These are phyloP conservation scores for Hyphodiscus sp. DNA, from an alignment of 2,329 filamentous ascomycete genomes.

Conservation along the genomic window DNA sequence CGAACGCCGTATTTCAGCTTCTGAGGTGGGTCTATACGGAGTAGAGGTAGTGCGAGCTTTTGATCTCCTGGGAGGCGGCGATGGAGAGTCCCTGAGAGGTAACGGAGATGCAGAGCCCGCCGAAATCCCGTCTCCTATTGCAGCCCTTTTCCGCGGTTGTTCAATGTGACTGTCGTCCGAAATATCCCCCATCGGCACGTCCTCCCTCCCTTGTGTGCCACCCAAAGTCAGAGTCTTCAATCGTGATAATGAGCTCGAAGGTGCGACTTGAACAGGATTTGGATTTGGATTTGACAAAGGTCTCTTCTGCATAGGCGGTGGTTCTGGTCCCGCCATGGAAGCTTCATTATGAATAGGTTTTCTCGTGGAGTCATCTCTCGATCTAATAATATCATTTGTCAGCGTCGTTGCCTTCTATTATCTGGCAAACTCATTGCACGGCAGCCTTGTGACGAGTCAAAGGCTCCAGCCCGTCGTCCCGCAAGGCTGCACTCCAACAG, in stretches of 20 bases:
- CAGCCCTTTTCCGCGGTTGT: constrained; percentile 23
- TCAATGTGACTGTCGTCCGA: constrained; percentile 13
- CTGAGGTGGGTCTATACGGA: constrained; percentile 7
- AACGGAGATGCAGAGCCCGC: constrained; percentile 21
- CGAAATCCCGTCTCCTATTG: constrained; percentile 25
- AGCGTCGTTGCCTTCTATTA: constrained; percentile 8
- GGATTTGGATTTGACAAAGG: constrained; percentile 2
- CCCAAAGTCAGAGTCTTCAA: constrained; percentile 18
- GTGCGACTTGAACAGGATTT: not conserved
- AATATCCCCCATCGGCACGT: constrained; percentile 18
- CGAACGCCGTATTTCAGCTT: constrained; percentile 9
- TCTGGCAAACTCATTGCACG: not conserved
- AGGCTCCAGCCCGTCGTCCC: not conserved
- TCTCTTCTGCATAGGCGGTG: constrained; percentile 9
- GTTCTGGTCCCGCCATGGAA: constrained; percentile 7
- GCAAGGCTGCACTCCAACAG: not conserved
- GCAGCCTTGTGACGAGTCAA: not conserved
- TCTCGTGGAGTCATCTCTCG: constrained; percentile 14
- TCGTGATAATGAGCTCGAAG: constrained; percentile 13
- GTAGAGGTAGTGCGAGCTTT: constrained; percentile 19
- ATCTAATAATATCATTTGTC: constrained; percentile 7
- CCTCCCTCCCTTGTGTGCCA: constrained; percentile 10
- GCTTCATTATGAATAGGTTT: constrained; percentile 13
- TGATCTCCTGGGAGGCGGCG: constrained; percentile 20
- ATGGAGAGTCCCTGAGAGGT: constrained; percentile 15